A percentile compares a stretch with the other conserved stretches of the same genome.
These are phyloP conservation scores for Mortierella sp. DNA, from an alignment of 371 early-diverging fungal genomes.

Conservation along the genomic window DNA sequence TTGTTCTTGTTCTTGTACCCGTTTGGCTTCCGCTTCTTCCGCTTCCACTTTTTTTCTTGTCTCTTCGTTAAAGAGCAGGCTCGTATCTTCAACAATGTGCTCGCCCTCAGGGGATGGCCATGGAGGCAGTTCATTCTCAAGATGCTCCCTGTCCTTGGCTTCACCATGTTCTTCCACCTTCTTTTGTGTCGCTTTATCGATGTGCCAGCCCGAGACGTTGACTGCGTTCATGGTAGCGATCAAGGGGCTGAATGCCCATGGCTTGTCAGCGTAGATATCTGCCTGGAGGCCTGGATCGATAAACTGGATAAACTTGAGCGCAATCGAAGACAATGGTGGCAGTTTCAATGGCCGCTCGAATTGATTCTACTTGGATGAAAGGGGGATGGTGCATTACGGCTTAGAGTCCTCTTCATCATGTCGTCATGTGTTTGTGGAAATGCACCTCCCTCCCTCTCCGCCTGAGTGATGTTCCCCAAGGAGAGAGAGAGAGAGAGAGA, in stretches of 20 bases:
- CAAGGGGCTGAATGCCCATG: conserved; percentile 80
- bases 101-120: conserved; percentile 59
- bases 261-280: conserved; percentile 77
- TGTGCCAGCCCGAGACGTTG: conserved; percentile 54
- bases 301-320: conserved; percentile 77
- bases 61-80: conserved; percentile 15
- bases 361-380: conserved; percentile 57
- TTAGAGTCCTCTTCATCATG: no score
- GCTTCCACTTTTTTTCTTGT: neutral
- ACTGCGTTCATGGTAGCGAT: conserved; percentile 79
- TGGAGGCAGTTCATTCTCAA: conserved; percentile 38
- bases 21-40: neutral
- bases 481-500: conserved; percentile 3
- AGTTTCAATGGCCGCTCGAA: conserved; percentile 75
- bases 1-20: neutral
- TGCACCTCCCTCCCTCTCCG: neutral
- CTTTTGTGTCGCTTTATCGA: conserved; percentile 23
- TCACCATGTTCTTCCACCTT: conserved; percentile 10
- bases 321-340: conserved; percentile 79
- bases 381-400: neutral
- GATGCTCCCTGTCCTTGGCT: conserved; percentile 14
- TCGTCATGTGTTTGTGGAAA: neutral
- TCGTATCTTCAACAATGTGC: conserved; percentile 56
- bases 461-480: neutral
- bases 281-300: conserved; percentile 84